Conservation (phyloP, 192 early-diverging fungal species). For the Backusella westeae region DNA sequence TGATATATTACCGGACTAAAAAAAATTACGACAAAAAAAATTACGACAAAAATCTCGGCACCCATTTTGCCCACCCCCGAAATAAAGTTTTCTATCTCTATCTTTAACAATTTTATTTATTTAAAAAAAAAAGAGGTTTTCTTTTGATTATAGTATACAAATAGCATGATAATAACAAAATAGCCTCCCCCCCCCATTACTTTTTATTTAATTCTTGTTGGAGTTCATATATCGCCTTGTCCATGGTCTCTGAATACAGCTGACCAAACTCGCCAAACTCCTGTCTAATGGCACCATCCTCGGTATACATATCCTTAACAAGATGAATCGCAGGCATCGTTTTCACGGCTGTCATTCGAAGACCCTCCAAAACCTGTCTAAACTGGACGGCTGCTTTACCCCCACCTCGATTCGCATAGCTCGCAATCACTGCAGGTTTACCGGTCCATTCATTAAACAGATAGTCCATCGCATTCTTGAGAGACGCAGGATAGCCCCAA, state of each 20-base stretch:
- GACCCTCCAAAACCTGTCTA: background rate
- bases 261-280: background rate
- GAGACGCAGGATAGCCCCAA: constrained; percentile 8
- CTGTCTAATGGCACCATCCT: background rate
- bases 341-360: background rate
- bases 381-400: background rate
- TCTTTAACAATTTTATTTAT: background rate
- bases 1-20: no score
- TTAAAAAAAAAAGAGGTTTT: no score
- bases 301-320: background rate
- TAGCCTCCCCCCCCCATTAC: background rate
- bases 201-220: background rate
- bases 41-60: no score
- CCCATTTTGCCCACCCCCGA: background rate
- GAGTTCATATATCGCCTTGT: background rate
- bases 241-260: background rate
- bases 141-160: no score
- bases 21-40: no score
- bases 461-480: background rate
- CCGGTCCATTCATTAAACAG: constrained; percentile 1
- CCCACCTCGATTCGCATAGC: background rate
- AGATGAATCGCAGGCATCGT: constrained; percentile 1
- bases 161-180: background rate
- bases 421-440: constrained; percentile 5
- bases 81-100: background rate